These are phyloP conservation scores for Naumovozyma baii DNA, from an alignment of 805 yeast genomes.

Conservation along the genomic window DNA sequence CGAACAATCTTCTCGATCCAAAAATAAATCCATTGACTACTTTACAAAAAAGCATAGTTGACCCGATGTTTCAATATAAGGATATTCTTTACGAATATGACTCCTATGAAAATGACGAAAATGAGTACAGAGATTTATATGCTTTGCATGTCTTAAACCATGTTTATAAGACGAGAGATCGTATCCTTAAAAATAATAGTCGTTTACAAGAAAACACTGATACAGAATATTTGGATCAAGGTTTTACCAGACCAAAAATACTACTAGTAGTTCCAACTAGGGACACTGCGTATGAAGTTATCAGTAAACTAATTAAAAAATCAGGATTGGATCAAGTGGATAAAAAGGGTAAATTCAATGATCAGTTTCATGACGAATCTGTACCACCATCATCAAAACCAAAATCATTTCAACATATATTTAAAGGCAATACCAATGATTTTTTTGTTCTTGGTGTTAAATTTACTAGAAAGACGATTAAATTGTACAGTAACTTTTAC, in stretches of 20 bases:
- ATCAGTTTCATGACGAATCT: constrained; percentile 53
- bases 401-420: constrained; percentile 66
- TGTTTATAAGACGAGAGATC: constrained; percentile 75
- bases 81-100: constrained; percentile 58
- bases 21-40: constrained; percentile 26
- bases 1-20: constrained; percentile 21
- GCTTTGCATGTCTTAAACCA: constrained; percentile 72
- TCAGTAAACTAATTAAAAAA: constrained; percentile 48
- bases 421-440: constrained; percentile 86
- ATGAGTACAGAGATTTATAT: constrained; percentile 52
- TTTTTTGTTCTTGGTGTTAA: constrained; percentile 86
- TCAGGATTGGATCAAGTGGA: constrained; percentile 71
- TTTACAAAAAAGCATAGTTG: constrained; percentile 45
- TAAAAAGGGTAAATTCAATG: constrained; percentile 63
- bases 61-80: constrained; percentile 61
- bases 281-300: constrained; percentile 60
- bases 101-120: constrained; percentile 37
- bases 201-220: constrained; percentile 38
- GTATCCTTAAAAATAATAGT: constrained; percentile 67
- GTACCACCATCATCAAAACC: constrained; percentile 52
- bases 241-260: constrained; percentile 88
- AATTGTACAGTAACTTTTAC: constrained; percentile 74
- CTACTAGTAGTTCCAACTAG: constrained; percentile 78
- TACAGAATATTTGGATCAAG: constrained; percentile 79
- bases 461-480: constrained; percentile 78